Evolutionary conservation across 371 early-diverging fungal genomes (phyloP), one percentile per base, ranked within the genome.

Genomic region (Paraphysoderma sedebokerense): DNA sequence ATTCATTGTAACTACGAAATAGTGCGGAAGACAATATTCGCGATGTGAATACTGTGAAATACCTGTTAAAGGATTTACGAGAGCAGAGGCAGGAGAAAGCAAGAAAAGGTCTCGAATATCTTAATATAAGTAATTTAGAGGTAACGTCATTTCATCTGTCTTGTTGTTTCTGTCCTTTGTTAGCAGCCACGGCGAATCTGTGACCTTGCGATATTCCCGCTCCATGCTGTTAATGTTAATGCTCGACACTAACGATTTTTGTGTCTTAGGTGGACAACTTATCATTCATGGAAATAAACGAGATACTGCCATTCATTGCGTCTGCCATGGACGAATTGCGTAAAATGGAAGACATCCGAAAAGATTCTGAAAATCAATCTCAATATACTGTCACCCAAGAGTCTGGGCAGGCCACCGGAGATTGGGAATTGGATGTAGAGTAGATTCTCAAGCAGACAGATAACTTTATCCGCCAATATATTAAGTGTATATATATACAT

Each of bases 231-330:
- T 9, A 27, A 28, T 5, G 23, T 44, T 2, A 19, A 12, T 24
- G 12, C 38, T 11, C 12, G 26, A 3, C n/a, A 20, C 42, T 38
- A 48, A 35, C 29, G 22, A 8, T 23, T 24, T 11, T 7, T 17
- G 26, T 15, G 2, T 39, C 2, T 5, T 56, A 77, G 75, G 76
- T 87, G 75, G 81, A 86, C 52, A 81, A 84, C 49, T 54, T 88
- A 45, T 76, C 85, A 15, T 58, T 74, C 3, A 82, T 83, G 72
- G 91, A 91, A 55, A 72, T 91, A 54, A 88, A 88, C 47, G 86
- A 87, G 56, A 82, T 91, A 45, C 70, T 86, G 23, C 89, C 91
- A n/a, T n/a, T n/a, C n/a, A n/a, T n/a, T n/a, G n/a, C n/a, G n/a
- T n/a, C n/a, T n/a, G n/a, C n/a, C n/a, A n/a, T n/a, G n/a, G n/a